Conservation (phyloP, 345 rosid genomes). For the Gossypium sturtianum region DNA sequence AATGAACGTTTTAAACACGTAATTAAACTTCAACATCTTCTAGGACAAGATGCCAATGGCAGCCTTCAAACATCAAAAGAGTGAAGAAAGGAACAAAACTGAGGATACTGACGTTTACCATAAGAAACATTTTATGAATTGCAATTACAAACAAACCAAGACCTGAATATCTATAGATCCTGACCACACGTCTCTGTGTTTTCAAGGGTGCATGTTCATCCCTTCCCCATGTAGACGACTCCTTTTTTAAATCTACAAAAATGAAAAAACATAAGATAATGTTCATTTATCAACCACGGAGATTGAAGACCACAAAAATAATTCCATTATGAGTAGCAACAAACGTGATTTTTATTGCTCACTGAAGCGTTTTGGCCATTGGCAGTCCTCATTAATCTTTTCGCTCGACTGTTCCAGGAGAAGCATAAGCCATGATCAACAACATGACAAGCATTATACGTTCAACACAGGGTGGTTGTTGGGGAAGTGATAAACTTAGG, state of each 20-base stretch:
- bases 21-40: not conserved
- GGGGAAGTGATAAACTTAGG: not conserved
- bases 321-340: not conserved
- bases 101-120: not conserved
- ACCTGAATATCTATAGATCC: not conserved
- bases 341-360: not conserved
- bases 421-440: not conserved
- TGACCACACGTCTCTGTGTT: not conserved
- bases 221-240: not conserved
- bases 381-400: not conserved
- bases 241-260: not conserved
- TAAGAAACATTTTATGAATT: not conserved
- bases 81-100: not conserved
- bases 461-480: not conserved
- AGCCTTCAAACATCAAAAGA: not conserved
- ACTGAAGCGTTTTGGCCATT: not conserved
- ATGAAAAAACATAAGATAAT: not conserved
- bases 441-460: not conserved
- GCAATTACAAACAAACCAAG: not conserved
- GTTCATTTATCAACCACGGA: not conserved
- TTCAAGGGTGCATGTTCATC: conserved; percentile 2
- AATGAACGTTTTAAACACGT: too few relatives aligned
- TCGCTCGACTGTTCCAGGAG: not conserved
- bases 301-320: not conserved
- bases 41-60: not conserved